Percentiles rank a stretch among this genome's conserved stretches.
Conservation (phyloP, 352 stramenopile genomes). For the Phytophthora capsici region DNA sequence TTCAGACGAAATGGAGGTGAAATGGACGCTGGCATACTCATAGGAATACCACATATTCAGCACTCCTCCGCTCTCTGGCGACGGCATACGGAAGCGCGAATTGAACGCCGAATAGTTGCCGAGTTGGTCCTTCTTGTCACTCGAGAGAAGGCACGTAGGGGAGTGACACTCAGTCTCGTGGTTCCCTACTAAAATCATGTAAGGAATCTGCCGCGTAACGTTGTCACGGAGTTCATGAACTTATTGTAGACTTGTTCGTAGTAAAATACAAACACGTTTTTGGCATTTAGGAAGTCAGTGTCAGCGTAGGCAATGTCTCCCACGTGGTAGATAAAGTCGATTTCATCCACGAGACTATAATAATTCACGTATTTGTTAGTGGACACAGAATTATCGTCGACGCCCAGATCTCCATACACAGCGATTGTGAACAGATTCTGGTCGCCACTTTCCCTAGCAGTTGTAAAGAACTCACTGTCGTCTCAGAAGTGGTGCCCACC, state of each 20-base stretch:
- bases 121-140: constrained; percentile 31
- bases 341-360: constrained; percentile 16
- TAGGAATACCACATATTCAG: constrained; percentile 58
- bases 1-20: constrained; percentile 74
- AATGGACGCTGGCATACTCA: constrained; percentile 60
- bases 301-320: constrained; percentile 45
- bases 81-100: constrained; percentile 47
- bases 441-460: constrained; percentile 30
- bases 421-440: constrained; percentile 30
- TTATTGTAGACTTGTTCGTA: constrained; percentile 63
- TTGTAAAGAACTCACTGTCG: constrained; percentile 38
- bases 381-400: constrained; percentile 24
- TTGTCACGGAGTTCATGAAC: constrained; percentile 70
- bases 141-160: constrained; percentile 36
- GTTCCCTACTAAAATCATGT: constrained; percentile 79
- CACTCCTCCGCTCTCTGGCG: constrained; percentile 37
- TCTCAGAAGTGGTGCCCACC: constrained; percentile 1
- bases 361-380: constrained; percentile 49
- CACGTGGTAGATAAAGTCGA: constrained; percentile 45
- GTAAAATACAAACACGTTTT: constrained; percentile 33
- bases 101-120: constrained; percentile 70
- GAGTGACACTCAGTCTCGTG: constrained; percentile 69
- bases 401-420: constrained; percentile 41
- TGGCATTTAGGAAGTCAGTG: constrained; percentile 26
- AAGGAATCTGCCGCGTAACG: constrained; percentile 49